A percentile compares a stretch with the other conserved stretches of the same genome.
These are phyloP conservation scores for Phytophthora tentaculata DNA, from an alignment of 352 stramenopile genomes.

Conservation along the genomic window DNA sequence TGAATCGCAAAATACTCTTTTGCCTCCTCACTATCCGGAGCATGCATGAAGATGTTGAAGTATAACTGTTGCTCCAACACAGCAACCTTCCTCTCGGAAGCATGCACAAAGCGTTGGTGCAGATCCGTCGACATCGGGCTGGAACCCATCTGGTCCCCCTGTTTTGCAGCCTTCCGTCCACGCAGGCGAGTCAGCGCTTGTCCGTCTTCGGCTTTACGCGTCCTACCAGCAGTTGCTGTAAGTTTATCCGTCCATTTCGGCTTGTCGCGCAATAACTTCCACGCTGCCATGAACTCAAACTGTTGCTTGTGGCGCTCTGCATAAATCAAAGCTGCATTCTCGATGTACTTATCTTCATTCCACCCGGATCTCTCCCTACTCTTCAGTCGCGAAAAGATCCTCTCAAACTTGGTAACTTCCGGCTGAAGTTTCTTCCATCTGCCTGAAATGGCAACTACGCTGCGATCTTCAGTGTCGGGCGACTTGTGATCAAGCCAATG, in stretches of 20 bases:
- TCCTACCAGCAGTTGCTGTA: constrained; percentile 28
- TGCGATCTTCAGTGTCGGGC: too few species aligned
- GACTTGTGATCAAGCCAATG: too few species aligned
- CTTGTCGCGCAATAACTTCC: constrained; percentile 4
- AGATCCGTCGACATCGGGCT: background rate
- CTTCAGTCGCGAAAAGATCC: too few species aligned
- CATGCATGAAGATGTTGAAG: background rate
- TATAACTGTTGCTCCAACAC: background rate
- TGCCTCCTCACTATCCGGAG: background rate
- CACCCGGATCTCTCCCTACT: constrained; percentile 3
- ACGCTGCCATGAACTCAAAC: constrained; percentile 5
- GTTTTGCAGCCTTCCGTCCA: background rate
- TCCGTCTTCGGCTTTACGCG: constrained; percentile 18
- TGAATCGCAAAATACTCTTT: background rate
- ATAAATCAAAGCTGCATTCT: background rate
- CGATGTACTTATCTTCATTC: constrained; percentile 8
- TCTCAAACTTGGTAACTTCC: too few species aligned
- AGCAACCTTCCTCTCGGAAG: background rate
- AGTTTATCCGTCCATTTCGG: constrained; percentile 5
- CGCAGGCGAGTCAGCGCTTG: background rate
- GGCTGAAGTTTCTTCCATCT: too few species aligned
- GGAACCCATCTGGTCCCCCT: too few species aligned
- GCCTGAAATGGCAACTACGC: too few species aligned
- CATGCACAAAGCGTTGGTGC: background rate
- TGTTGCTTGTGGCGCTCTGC: constrained; percentile 7